phyloP scores from a whole-genome alignment of 306 rosid species.

The Pterocarpus macrocarpus region DNA sequence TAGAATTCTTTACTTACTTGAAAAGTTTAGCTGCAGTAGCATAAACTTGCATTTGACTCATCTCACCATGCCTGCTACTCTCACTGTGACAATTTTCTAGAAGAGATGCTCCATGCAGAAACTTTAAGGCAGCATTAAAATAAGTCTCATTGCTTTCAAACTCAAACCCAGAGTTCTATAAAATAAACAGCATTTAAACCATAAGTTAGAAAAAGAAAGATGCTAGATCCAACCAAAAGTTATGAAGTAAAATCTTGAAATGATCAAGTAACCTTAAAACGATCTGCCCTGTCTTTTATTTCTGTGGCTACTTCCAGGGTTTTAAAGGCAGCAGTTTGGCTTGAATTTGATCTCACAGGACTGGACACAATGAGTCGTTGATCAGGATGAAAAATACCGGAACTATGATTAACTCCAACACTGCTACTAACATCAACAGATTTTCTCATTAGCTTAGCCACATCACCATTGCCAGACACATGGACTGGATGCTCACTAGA shows the following conservation, averaged over 20 bases:
- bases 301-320: constrained; percentile 69
- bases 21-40: constrained; percentile 75
- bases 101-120: constrained; percentile 80
- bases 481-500: constrained; percentile 49
- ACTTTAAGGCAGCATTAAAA: constrained; percentile 89
- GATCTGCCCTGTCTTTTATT: constrained; percentile 72
- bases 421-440: constrained; percentile 49
- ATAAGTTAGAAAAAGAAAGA: constrained; percentile 33
- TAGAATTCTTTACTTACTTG: constrained; percentile 61
- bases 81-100: constrained; percentile 65
- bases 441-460: constrained; percentile 49
- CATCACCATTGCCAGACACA: constrained; percentile 51
- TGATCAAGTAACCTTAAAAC: constrained; percentile 68
- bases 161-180: constrained; percentile 70
- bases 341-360: constrained; percentile 54
- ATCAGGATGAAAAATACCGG: constrained; percentile 51
- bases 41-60: constrained; percentile 69
- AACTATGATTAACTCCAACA: constrained; percentile 44
- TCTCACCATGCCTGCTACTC: constrained; percentile 67
- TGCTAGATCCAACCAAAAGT: constrained; percentile 42
- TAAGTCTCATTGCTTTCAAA: constrained; percentile 87
- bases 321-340: constrained; percentile 59
- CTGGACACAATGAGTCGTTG: constrained; percentile 55
- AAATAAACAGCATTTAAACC: constrained; percentile 34
- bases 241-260: constrained; percentile 42